phyloP scores from a whole-genome alignment of 2,329 filamentous ascomycete species.

The Dactylellina sp. region DNA sequence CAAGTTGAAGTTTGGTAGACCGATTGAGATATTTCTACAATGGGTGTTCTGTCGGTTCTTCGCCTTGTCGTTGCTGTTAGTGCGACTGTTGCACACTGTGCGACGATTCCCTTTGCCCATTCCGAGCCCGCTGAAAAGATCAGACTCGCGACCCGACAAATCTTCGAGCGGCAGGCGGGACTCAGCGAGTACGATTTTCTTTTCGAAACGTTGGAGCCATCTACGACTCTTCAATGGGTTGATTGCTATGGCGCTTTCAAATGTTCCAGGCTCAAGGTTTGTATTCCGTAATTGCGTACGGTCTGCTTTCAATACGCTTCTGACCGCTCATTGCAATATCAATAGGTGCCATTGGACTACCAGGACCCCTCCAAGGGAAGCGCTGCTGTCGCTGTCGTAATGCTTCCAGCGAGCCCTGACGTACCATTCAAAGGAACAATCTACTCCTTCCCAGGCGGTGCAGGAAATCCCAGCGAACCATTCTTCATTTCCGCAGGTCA shows the following conservation, averaged over 20 bases:
- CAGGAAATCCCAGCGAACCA: conserved; percentile 30
- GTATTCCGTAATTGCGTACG: neutral
- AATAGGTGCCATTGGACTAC: conserved; percentile 48
- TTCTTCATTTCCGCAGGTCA: conserved; percentile 27
- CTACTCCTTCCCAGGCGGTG: conserved; percentile 30
- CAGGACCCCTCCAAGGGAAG: conserved; percentile 29
- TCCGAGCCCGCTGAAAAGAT: conserved; percentile 22
- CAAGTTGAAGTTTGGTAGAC: neutral
- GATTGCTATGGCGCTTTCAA: conserved; percentile 43
- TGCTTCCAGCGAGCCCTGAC: conserved; percentile 28
- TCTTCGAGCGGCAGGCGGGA: conserved; percentile 20
- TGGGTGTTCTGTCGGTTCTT: conserved; percentile 38
- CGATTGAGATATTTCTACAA: neutral
- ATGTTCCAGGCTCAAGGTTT: conserved; percentile 50
- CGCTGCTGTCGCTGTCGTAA: conserved; percentile 40
- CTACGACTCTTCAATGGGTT: conserved; percentile 39
- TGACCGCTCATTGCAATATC: neutral
- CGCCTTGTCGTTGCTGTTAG: conserved; percentile 12
- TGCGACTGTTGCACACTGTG: conserved; percentile 25
- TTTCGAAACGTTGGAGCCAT: conserved; percentile 43
- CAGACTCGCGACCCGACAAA: conserved; percentile 13
- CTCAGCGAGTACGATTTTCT: conserved; percentile 37
- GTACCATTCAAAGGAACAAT: conserved; percentile 29
- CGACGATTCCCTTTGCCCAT: conserved; percentile 18
- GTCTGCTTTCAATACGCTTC: neutral